Evolutionary conservation across 331 rosid species (phyloP).

Genomic region (Arachis monticola): DNA sequence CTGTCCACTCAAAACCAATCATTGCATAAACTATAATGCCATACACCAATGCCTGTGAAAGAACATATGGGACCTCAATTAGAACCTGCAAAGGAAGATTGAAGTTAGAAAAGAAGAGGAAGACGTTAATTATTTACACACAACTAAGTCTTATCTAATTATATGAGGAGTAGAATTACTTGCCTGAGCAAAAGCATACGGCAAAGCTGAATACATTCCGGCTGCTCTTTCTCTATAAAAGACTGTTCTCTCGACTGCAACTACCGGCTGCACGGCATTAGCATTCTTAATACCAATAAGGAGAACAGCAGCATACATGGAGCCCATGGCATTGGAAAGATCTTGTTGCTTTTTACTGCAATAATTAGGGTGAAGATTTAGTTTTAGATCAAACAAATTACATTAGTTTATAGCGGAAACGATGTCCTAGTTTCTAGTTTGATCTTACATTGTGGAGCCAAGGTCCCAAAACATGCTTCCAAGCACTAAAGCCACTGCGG

Average conservation of each 20-base stretch:
- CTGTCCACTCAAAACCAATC: constrained; percentile 69
- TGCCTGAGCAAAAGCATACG: constrained; percentile 74
- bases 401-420: constrained; percentile 25
- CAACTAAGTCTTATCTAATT: neutral
- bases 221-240: constrained; percentile 53
- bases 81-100: constrained; percentile 48
- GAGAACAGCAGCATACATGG: constrained; percentile 66
- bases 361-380: constrained; percentile 7
- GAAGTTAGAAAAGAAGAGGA: constrained; percentile 14
- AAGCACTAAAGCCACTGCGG: constrained; percentile 46
- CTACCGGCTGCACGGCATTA: constrained; percentile 58
- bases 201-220: constrained; percentile 49
- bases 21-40: constrained; percentile 59
- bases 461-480: constrained; percentile 77
- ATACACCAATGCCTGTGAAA: constrained; percentile 54
- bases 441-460: constrained; percentile 60
- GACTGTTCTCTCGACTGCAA: constrained; percentile 62
- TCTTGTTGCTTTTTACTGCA: constrained; percentile 54
- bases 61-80: constrained; percentile 69
- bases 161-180: constrained; percentile 2
- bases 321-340: constrained; percentile 58
- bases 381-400: constrained; percentile 18
- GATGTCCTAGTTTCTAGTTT: neutral
- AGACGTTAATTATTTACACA: neutral
- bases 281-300: constrained; percentile 60